Conservation (phyloP, 2,329 filamentous ascomycete species). For the Trichophaea hybrida region DNA sequence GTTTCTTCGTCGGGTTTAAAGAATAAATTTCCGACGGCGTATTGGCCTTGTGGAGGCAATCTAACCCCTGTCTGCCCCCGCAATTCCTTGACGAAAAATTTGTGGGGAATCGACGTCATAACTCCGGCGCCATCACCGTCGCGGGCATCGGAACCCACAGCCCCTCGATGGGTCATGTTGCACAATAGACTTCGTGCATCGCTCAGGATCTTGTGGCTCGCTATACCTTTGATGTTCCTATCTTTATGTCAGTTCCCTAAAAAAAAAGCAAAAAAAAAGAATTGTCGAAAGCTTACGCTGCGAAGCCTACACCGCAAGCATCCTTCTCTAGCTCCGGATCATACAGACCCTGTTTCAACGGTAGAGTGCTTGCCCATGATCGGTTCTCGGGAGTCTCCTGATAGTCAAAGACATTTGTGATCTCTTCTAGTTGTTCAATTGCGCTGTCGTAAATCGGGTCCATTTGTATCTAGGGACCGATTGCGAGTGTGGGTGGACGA, state of each 20-base stretch:
- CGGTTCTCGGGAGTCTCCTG: slow-evolving; percentile 64
- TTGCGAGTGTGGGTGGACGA: not conserved
- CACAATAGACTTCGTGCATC: slow-evolving; percentile 94
- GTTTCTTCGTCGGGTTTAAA: slow-evolving; percentile 93
- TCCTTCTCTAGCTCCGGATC: slow-evolving; percentile 94
- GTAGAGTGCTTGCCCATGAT: slow-evolving; percentile 88
- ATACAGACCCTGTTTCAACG: slow-evolving; percentile 96
- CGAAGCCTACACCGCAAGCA: slow-evolving; percentile 98
- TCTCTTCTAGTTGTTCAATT: slow-evolving; percentile 37
- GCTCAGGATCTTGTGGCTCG: slow-evolving; percentile 96
- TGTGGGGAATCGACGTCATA: slow-evolving; percentile 98
- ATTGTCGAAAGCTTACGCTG: slow-evolving; percentile 53
- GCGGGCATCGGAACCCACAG: slow-evolving; percentile 91
- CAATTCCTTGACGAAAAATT: slow-evolving; percentile 98
- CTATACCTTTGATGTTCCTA: slow-evolving; percentile 91
- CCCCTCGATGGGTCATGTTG: slow-evolving; percentile 99
- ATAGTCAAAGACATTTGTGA: slow-evolving; percentile 62
- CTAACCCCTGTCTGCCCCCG: slow-evolving; percentile 77
- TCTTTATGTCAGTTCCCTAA: not conserved
- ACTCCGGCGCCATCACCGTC: slow-evolving; percentile 97
- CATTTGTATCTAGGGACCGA: slow-evolving; percentile 9
- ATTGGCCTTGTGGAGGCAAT: slow-evolving; percentile 77
- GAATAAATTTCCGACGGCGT: slow-evolving; percentile 94
- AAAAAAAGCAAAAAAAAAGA: not conserved
- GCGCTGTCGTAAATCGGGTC: slow-evolving; percentile 18